Percentiles rank a stretch among this genome's conserved stretches.
phyloP scores from a whole-genome alignment of 1,139 yeast genomes.

The Meyerozyma elateridarum region DNA sequence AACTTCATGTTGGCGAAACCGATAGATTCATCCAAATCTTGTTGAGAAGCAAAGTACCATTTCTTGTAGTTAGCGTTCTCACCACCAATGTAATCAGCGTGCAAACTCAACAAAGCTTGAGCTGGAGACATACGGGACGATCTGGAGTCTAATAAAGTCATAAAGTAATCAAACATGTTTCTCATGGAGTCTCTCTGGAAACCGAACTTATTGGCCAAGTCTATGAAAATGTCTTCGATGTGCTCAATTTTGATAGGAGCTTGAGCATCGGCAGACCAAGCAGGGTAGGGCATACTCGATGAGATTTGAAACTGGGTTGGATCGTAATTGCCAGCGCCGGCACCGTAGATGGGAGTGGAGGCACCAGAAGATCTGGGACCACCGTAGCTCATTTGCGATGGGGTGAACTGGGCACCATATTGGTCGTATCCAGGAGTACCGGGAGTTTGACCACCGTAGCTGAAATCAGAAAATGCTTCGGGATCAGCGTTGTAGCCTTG shows the following conservation, averaged over 20 bases:
- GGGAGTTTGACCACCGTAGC: slow-evolving; percentile 68
- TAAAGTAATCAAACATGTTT: slow-evolving; percentile 93
- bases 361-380: slow-evolving; percentile 90
- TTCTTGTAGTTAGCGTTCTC: slow-evolving; percentile 26
- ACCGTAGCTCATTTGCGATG: slow-evolving; percentile 79
- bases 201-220: slow-evolving; percentile 86
- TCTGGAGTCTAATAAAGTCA: slow-evolving; percentile 91
- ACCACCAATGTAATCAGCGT: slow-evolving; percentile 77
- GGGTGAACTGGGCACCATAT: slow-evolving; percentile 75
- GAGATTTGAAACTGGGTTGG: slow-evolving; percentile 61
- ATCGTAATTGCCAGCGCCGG: slow-evolving; percentile 52
- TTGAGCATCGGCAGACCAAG: slow-evolving; percentile 36
- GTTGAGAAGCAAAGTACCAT: slow-evolving; percentile 27
- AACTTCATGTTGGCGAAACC: slow-evolving; percentile 60
- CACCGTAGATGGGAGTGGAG: slow-evolving; percentile 91
- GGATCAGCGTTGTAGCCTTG: slow-evolving; percentile 54
- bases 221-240: slow-evolving; percentile 87
- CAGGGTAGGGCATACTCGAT: slow-evolving; percentile 37
- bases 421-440: slow-evolving; percentile 69
- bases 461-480: slow-evolving; percentile 75
- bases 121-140: slow-evolving; percentile 96
- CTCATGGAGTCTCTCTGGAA: slow-evolving; percentile 97
- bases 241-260: slow-evolving; percentile 80
- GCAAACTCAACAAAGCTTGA: slow-evolving; percentile 86
- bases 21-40: slow-evolving; percentile 26